Conservation (phyloP, 2,329 filamentous ascomycete genomes). For the Nemania sp. region DNA sequence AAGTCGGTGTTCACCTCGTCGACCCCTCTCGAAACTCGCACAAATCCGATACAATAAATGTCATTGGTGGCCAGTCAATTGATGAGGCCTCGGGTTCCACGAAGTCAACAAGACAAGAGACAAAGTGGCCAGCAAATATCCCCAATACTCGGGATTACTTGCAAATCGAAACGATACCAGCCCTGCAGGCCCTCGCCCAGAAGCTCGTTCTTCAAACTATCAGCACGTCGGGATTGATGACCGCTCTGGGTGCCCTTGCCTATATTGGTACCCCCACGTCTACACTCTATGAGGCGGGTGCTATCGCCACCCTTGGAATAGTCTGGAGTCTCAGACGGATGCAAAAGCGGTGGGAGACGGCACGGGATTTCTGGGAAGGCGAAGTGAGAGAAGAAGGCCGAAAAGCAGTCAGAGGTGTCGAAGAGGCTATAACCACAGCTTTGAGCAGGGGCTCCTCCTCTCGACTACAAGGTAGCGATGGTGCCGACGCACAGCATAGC, state of each 20-base stretch:
- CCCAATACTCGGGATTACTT: constrained; percentile 70
- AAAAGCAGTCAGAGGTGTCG: constrained; percentile 62
- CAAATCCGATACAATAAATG: not conserved
- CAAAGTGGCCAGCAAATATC: constrained; percentile 76
- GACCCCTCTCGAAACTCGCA: constrained; percentile 17
- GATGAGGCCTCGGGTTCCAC: not conserved
- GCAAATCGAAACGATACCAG: constrained; percentile 67
- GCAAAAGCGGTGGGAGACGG: constrained; percentile 66
- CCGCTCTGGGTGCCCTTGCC: constrained; percentile 57
- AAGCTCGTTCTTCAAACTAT: constrained; percentile 75
- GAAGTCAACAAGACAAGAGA: constrained; percentile 8
- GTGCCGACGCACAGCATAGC: constrained; percentile 34
- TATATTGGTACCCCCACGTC: constrained; percentile 61
- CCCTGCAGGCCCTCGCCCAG: constrained; percentile 74
- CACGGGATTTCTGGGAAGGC: constrained; percentile 65
- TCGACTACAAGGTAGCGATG: constrained; percentile 30
- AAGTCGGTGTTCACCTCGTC: constrained; percentile 45
- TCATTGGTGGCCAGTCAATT: constrained; percentile 25
- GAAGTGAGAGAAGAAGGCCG: constrained; percentile 70
- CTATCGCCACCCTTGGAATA: constrained; percentile 63
- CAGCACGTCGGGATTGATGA: constrained; percentile 69
- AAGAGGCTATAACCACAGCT: constrained; percentile 55
- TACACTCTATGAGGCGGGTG: constrained; percentile 63
- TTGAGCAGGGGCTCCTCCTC: constrained; percentile 43
- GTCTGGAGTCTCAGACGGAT: constrained; percentile 63